These are phyloP conservation scores for Poa annua DNA, from an alignment of 176 grass and related monocot genomes.

Conservation along the genomic window DNA sequence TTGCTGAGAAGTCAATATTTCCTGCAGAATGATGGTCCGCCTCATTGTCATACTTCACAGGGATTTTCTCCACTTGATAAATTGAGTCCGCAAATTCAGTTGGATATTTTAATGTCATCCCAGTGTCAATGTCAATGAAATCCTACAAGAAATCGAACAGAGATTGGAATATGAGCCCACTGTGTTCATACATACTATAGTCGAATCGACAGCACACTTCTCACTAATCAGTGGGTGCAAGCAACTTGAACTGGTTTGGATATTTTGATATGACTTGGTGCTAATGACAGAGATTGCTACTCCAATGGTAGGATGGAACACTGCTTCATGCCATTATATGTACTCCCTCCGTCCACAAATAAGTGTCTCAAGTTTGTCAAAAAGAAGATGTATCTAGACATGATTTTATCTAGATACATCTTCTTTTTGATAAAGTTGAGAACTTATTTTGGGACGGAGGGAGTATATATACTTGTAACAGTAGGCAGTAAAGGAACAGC, in stretches of 20 bases:
- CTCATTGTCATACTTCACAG: constrained; percentile 44
- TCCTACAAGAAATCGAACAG: constrained; percentile 59
- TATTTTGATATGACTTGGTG: constrained; percentile 32
- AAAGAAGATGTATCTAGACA: too few relatives aligned
- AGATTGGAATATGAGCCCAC: constrained; percentile 23
- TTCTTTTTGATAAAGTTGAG: too few relatives aligned
- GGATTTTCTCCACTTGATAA: constrained; percentile 65
- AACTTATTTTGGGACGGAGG: too few relatives aligned
- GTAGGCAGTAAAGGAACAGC: neutral
- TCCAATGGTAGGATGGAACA: neutral
- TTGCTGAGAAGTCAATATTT: constrained; percentile 34
- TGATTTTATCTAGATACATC: too few relatives aligned
- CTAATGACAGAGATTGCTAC: neutral
- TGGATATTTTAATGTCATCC: constrained; percentile 63
- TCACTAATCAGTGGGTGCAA: constrained; percentile 19
- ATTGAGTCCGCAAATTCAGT: constrained; percentile 58
- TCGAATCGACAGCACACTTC: constrained; percentile 5
- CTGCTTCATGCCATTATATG: constrained; percentile 16
- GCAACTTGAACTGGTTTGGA: constrained; percentile 36
- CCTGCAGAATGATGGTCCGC: constrained; percentile 45
- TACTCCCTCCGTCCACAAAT: too few relatives aligned
- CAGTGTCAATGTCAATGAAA: constrained; percentile 62
- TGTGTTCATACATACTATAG: constrained; percentile 28
- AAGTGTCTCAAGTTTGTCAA: too few relatives aligned
- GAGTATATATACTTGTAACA: neutral